phyloP scores from a whole-genome alignment of 306 rosid genomes.

The Albizia julibrissin region DNA sequence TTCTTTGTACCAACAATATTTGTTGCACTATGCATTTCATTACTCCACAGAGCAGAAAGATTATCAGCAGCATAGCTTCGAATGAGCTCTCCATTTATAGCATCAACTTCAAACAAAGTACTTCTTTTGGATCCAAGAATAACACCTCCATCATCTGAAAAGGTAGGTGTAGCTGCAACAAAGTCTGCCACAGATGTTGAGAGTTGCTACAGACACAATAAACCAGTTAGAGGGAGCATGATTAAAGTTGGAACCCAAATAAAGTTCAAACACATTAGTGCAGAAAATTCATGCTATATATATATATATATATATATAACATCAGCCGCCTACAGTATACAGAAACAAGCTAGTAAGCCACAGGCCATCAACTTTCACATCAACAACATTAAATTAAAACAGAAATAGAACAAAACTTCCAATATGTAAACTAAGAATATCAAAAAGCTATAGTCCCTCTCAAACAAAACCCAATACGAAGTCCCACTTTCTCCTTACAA shows the following conservation, averaged over 20 bases:
- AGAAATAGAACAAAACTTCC: background rate
- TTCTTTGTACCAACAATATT: conserved; percentile 17
- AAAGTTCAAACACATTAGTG: background rate
- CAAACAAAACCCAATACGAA: background rate
- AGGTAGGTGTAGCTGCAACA: conserved; percentile 55
- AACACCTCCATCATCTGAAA: conserved; percentile 69
- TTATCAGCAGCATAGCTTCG: conserved; percentile 37
- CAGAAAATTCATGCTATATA: background rate
- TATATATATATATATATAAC: background rate
- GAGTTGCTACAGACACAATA: conserved; percentile 60
- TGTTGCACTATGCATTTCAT: conserved; percentile 30
- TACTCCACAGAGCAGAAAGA: conserved; percentile 38
- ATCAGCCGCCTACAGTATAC: background rate
- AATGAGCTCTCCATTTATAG: conserved; percentile 56
- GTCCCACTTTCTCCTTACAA: too few species aligned
- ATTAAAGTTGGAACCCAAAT: background rate
- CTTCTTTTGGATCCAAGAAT: conserved; percentile 69
- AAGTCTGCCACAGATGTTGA: conserved; percentile 55
- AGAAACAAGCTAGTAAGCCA: background rate
- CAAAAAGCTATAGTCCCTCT: background rate
- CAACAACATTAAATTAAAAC: background rate
- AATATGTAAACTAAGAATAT: background rate
- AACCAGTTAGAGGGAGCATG: conserved; percentile 21
- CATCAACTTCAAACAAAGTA: conserved; percentile 69
- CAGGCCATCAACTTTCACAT: background rate